phyloP scores from a whole-genome alignment of 2,329 filamentous ascomycete genomes.

The Ophiocordyceps sinensis region DNA sequence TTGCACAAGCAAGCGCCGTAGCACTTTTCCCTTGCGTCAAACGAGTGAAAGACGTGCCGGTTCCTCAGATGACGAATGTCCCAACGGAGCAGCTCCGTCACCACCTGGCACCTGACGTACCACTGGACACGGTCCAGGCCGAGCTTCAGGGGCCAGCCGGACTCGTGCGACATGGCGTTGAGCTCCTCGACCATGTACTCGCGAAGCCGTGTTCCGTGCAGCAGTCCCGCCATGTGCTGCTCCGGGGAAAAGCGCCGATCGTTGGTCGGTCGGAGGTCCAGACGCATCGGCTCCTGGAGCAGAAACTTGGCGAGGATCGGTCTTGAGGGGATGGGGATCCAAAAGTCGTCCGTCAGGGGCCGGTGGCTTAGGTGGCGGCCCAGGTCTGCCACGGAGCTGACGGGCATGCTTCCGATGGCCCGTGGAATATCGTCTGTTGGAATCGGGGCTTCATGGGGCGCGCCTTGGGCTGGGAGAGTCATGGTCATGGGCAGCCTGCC shows the following conservation, averaged over 20 bases:
- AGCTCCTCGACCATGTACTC: background rate
- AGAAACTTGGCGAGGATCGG: background rate
- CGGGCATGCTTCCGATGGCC: background rate
- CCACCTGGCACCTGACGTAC: background rate
- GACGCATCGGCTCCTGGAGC: background rate
- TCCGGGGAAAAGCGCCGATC: background rate
- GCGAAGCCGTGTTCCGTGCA: background rate
- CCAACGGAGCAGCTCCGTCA: background rate
- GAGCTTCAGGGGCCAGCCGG: no score
- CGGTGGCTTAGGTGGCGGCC: background rate
- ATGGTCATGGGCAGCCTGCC: no score
- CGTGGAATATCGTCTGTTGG: background rate
- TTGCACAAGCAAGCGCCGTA: background rate
- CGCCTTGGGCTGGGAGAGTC: no score
- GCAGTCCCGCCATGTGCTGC: background rate
- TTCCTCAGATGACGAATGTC: background rate
- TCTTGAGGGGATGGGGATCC: background rate
- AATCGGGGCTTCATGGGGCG: background rate
- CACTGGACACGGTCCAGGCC: background rate
- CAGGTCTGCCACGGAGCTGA: background rate
- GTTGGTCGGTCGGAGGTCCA: background rate
- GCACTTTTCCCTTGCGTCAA: background rate
- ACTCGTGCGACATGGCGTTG: background rate
- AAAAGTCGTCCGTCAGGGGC: background rate
- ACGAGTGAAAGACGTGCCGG: background rate